Conservation (phyloP, 495 filamentous ascomycete genomes). For the Penicillium flavigenum region DNA sequence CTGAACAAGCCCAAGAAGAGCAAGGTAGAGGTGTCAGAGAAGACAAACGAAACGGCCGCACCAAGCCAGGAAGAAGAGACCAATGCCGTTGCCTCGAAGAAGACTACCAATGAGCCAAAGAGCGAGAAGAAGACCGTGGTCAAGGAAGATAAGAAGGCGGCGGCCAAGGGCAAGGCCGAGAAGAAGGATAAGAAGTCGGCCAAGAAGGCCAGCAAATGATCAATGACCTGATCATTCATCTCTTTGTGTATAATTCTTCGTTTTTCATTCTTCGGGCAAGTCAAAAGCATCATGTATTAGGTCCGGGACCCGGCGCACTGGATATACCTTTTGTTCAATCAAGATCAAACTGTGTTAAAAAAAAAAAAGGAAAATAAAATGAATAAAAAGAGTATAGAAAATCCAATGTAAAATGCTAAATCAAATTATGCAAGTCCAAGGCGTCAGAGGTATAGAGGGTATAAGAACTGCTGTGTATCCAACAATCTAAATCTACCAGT, state of each 20-base stretch:
- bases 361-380: neutral
- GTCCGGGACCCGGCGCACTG: conserved; percentile 35
- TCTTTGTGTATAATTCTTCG: conserved; percentile 22
- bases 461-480: neutral
- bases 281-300: conserved; percentile 33
- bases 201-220: conserved; percentile 44
- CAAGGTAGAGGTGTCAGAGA: conserved; percentile 22
- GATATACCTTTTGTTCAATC: conserved; percentile 28
- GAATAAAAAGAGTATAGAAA: neutral
- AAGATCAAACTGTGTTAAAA: conserved; percentile 14
- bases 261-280: conserved; percentile 22
- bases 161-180: conserved; percentile 14
- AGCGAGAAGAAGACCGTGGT: conserved; percentile 21
- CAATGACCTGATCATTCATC: conserved; percentile 20
- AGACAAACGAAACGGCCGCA: conserved; percentile 8
- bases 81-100: conserved; percentile 15
- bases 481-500: conserved; percentile 13
- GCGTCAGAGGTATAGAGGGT: neutral
- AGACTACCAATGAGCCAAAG: conserved; percentile 19
- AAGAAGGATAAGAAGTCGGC: conserved; percentile 33
- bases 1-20: conserved; percentile 43
- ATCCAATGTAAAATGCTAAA: neutral
- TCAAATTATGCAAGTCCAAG: too few relatives aligned
- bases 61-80: conserved; percentile 14
- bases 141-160: conserved; percentile 23